Evolutionary conservation across 495 filamentous ascomycete genomes (phyloP).

Genomic region (Annulohypoxylon maeteangense): DNA sequence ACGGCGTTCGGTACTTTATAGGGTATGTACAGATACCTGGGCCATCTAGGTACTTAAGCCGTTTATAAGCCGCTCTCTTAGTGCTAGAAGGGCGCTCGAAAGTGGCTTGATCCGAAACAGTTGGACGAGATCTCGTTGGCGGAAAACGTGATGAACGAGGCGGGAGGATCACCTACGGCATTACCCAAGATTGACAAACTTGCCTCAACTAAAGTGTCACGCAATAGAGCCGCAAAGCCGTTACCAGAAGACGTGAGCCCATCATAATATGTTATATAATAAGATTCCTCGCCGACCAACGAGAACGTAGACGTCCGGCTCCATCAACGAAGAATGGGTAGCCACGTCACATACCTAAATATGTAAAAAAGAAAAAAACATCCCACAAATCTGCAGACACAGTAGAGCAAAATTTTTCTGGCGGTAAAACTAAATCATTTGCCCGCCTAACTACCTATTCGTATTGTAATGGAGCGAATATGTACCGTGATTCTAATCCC

Average conservation of each 20-base stretch:
- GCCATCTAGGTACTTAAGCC: neutral
- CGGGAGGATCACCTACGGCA: neutral
- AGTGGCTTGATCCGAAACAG: neutral
- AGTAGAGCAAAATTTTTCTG: neutral
- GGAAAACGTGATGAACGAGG: neutral
- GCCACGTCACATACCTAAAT: neutral
- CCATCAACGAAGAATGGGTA: neutral
- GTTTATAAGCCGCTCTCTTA: neutral
- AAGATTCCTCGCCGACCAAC: neutral
- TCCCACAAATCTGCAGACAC: neutral
- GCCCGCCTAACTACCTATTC: neutral
- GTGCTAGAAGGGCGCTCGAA: neutral
- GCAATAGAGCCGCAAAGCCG: neutral
- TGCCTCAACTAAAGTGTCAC: neutral
- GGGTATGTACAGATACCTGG: neutral
- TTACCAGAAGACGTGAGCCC: neutral
- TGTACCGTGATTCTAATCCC: neutral
- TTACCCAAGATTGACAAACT: neutral
- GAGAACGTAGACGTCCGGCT: neutral
- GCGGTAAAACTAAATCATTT: neutral
- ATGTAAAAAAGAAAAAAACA: neutral
- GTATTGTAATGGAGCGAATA: constrained; percentile 3
- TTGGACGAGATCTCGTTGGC: neutral
- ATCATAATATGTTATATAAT: neutral
- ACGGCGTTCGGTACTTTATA: too few relatives aligned